Conservation (phyloP, 2,329 filamentous ascomycete species). For the Cladosporium sp. region DNA sequence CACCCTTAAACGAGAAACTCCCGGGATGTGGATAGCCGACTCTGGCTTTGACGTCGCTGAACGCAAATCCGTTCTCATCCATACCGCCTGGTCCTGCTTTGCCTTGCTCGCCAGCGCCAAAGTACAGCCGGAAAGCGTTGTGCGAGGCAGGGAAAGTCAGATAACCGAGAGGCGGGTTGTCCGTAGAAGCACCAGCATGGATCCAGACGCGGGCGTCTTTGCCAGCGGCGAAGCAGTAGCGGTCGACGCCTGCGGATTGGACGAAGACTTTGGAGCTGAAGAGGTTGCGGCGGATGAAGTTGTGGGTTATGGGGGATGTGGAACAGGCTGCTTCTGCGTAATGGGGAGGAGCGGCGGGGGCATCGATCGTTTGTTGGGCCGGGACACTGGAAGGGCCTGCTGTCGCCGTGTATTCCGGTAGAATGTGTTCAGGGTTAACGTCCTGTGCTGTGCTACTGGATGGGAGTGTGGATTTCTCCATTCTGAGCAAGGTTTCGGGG, state of each 20-base stretch:
- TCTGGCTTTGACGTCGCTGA: slow-evolving; percentile 15
- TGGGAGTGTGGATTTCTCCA: background rate
- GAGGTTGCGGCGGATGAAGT: slow-evolving; percentile 5
- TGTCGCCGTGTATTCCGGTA: background rate
- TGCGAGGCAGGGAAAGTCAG: slow-evolving; percentile 9
- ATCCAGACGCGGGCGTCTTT: slow-evolving; percentile 10
- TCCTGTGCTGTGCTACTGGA: background rate
- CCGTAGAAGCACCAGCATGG: slow-evolving; percentile 6
- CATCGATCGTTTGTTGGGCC: background rate
- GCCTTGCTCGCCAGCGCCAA: slow-evolving; percentile 8
- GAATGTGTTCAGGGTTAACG: background rate
- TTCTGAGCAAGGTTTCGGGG: background rate
- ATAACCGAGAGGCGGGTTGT: slow-evolving; percentile 9
- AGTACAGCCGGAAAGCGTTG: slow-evolving; percentile 13
- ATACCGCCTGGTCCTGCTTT: background rate
- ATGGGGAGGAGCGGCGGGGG: background rate
- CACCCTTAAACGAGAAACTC: slow-evolving; percentile 8
- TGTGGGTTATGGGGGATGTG: background rate
- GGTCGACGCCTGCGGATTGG: slow-evolving; percentile 7
- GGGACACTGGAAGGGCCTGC: background rate
- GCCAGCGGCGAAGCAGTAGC: slow-evolving; percentile 14
- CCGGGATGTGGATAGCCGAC: slow-evolving; percentile 6
- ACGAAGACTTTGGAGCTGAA: slow-evolving; percentile 14
- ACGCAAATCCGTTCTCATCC: slow-evolving; percentile 10
- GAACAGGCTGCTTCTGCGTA: slow-evolving; percentile 4